Evolutionary conservation across 129 eudicot species (phyloP).

Genomic region (Escallonia rubra): DNA sequence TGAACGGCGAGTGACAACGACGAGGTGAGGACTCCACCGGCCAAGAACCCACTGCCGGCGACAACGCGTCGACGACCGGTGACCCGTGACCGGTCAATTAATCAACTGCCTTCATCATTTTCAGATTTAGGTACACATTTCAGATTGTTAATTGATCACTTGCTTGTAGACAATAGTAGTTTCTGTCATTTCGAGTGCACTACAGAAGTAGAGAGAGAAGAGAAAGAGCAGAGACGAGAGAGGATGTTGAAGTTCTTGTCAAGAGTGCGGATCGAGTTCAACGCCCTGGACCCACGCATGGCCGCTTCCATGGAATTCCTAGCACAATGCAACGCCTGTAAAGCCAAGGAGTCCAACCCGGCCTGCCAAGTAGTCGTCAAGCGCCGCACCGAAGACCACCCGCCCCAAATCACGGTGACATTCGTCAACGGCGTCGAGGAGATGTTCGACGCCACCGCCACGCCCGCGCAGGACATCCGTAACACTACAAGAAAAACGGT

Average conservation of each 20-base stretch:
- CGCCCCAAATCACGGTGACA: constrained; percentile 77
- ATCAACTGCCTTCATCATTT: no score
- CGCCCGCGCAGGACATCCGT: constrained; percentile 74
- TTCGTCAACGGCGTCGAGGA: constrained; percentile 81
- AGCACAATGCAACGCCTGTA: constrained; percentile 83
- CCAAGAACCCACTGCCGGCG: no score
- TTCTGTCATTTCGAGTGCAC: no score
- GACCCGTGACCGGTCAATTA: no score
- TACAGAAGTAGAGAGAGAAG: no score
- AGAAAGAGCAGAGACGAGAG: no score
- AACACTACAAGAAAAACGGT: not conserved
- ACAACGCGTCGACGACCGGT: no score
- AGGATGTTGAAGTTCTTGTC: constrained; percentile 80
- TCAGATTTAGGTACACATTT: no score
- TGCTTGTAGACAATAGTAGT: no score
- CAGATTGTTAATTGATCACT: no score
- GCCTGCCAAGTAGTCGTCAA: constrained; percentile 64
- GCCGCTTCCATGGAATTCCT: constrained; percentile 84
- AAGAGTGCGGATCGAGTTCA: constrained; percentile 78
- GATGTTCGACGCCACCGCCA: constrained; percentile 60
- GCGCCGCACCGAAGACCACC: constrained; percentile 77
- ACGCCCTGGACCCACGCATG: constrained; percentile 78
- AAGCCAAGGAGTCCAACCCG: constrained; percentile 81
- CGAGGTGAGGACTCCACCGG: no score
- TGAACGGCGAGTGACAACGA: no score